Evolutionary conservation across 2,329 filamentous ascomycete genomes (phyloP).

Genomic region (Bipolaris sorokiniana): DNA sequence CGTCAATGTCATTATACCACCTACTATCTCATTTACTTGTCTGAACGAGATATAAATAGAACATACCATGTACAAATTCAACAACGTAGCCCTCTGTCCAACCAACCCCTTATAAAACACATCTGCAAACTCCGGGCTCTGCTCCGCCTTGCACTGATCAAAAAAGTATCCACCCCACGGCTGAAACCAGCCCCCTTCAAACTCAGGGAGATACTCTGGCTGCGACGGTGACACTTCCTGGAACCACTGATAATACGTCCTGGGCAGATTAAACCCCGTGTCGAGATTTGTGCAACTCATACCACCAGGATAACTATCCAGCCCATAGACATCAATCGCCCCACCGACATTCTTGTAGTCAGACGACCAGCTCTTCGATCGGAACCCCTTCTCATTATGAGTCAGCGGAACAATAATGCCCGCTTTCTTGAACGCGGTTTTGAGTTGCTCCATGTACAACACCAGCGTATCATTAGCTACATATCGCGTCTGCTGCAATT

Average conservation of each 20-base stretch:
- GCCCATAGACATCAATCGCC: slow-evolving; percentile 58
- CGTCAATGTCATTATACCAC: neutral
- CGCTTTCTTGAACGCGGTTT: slow-evolving; percentile 54
- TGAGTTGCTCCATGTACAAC: slow-evolving; percentile 60
- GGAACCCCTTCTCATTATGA: slow-evolving; percentile 60
- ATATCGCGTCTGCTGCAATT: slow-evolving; percentile 56
- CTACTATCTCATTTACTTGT: neutral
- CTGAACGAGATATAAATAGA: neutral
- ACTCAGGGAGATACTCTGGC: slow-evolving; percentile 61
- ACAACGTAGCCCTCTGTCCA: slow-evolving; percentile 56
- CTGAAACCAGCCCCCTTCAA: slow-evolving; percentile 62
- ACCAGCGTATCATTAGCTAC: slow-evolving; percentile 55
- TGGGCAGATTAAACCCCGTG: slow-evolving; percentile 57
- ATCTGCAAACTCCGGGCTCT: slow-evolving; percentile 57
- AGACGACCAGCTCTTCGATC: slow-evolving; percentile 59
- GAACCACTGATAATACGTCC: slow-evolving; percentile 65
- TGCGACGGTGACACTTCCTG: slow-evolving; percentile 62
- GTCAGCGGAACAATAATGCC: slow-evolving; percentile 59
- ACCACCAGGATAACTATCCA: slow-evolving; percentile 57
- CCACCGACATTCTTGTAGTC: slow-evolving; percentile 64
- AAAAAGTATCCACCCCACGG: slow-evolving; percentile 61
- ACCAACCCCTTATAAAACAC: slow-evolving; percentile 65
- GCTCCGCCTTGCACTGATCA: slow-evolving; percentile 57
- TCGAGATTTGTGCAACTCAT: slow-evolving; percentile 58
- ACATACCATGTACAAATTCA: slow-evolving; percentile 60